These are phyloP conservation scores for Irpex sp. DNA, from an alignment of 1,284 basidiomycete genomes.

Conservation along the genomic window DNA sequence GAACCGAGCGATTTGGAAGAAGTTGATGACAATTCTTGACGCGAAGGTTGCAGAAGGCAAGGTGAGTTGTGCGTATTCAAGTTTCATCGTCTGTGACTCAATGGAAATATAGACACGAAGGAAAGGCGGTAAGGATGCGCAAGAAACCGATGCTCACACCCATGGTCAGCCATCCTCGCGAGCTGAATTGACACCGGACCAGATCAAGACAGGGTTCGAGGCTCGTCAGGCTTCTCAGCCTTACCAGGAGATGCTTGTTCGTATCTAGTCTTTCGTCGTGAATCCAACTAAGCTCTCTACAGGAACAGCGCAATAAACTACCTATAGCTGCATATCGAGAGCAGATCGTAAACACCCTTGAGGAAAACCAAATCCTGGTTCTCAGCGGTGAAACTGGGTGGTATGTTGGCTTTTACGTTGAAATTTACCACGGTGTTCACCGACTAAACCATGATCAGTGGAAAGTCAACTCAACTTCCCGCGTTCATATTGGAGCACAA, in stretches of 20 bases:
- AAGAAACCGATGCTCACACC: neutral
- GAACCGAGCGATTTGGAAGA: conserved; percentile 73
- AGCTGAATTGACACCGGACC: conserved; percentile 34
- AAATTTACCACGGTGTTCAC: neutral
- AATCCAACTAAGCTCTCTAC: conserved; percentile 4
- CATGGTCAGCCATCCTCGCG: conserved; percentile 7
- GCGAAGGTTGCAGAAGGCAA: conserved; percentile 45
- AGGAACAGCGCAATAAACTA: conserved; percentile 72
- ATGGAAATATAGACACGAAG: neutral
- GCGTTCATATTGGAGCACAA: conserved; percentile 93
- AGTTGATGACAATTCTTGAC: conserved; percentile 60
- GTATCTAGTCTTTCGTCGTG: conserved; percentile 18
- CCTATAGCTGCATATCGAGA: conserved; percentile 89
- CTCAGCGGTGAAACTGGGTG: conserved; percentile 98
- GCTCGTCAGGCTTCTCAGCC: conserved; percentile 55
- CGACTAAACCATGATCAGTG: conserved; percentile 43
- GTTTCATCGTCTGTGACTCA: neutral
- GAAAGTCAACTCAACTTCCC: conserved; percentile 97
- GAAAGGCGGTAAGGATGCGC: neutral
- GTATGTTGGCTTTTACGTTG: conserved; percentile 36
- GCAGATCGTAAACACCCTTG: conserved; percentile 72
- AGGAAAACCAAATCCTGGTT: conserved; percentile 84
- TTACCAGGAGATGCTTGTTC: conserved; percentile 88
- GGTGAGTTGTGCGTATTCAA: conserved; percentile 29
- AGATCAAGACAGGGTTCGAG: conserved; percentile 58